A percentile compares a stretch with the other conserved stretches of the same genome.
These are phyloP conservation scores for Mycena olivaceomarginata DNA, from an alignment of 768 basidiomycete species.

Conservation along the genomic window DNA sequence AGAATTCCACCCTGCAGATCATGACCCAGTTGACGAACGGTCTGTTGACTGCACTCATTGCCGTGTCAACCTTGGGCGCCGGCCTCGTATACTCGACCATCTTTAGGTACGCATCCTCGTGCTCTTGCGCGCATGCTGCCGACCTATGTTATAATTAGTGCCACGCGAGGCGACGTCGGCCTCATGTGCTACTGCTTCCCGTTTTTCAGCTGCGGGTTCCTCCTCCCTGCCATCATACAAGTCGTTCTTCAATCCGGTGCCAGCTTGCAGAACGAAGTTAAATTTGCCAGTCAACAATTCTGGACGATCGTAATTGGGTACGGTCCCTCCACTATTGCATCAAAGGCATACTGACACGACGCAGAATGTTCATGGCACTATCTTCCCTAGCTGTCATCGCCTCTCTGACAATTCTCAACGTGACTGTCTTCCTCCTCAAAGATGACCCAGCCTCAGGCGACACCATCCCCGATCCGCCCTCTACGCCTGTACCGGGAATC, in stretches of 20 bases:
- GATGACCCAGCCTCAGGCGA: constrained; percentile 1
- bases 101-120: constrained; percentile 44
- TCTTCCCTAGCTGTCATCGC: constrained; percentile 43
- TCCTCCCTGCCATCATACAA: constrained; percentile 48
- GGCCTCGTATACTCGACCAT: constrained; percentile 51
- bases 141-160: constrained; percentile 26
- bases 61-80: constrained; percentile 47
- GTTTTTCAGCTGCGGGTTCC: constrained; percentile 51
- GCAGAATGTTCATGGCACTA: constrained; percentile 40
- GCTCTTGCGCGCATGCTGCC: neutral
- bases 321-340: constrained; percentile 4
- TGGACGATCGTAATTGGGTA: constrained; percentile 34
- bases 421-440: constrained; percentile 47
- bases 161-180: constrained; percentile 47
- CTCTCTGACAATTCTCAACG: constrained; percentile 47
- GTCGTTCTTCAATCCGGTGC: constrained; percentile 47
- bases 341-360: constrained; percentile 8
- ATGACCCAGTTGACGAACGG: constrained; percentile 29
- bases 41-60: constrained; percentile 40
- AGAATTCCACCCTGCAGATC: constrained; percentile 12
- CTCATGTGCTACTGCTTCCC: constrained; percentile 53
- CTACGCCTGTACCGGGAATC: constrained; percentile 25
- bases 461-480: constrained; percentile 20
- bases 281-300: constrained; percentile 39
- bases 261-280: constrained; percentile 41